Base-by-base conservation (phyloP, 2,329 filamentous ascomycete species). In the Myriosclerotinia scirpicola region DNA sequence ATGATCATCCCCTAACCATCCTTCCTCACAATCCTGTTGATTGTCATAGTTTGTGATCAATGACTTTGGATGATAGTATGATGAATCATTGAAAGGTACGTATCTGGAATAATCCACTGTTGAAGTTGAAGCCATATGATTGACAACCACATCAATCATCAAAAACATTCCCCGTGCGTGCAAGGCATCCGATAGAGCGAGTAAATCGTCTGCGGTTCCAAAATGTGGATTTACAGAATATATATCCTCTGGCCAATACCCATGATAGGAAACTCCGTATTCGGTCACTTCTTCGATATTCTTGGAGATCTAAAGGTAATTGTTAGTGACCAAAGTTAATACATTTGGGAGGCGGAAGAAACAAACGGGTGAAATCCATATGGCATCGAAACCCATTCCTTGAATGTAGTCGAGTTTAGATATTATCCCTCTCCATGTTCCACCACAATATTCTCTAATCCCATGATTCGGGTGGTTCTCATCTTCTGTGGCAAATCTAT, bases 161-260 rank as follows among this genome's bases (percentile, higher is more conserved):
- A 67, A 44, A 44, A 69, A 55, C 77, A 87, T 88, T 12, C 77
- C 80, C 17, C 83, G 78, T n/a, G 77, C 75, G 71, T 89, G 86
- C 2, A 87, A 76, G 2, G 83, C 85, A 40, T 78, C 76, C 1
- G 86, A 80, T 5, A 90, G 80, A 8, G 79, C 81, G 70, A 82
- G 81, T 65, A 90, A 79, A 70, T 90, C 87, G 17, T 83, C 79
- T 3, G 80, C 80, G 0, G 84, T 85, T 40, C 88, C 88, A 69
- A 85, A 87, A 67, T 85, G 80, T 3, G 80, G 69, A 72, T 90
- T 89, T 65, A 90, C 75, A 11, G 77, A 69, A 67, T 83, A 80
- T 22, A 81, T 68, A 65, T 81, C 75, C 65, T 80, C 75, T 53
- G 79, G 76, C 80, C 80, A 81, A 71, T 80, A 82, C 7, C 79